Percentiles rank a stretch among this genome's conserved stretches.
Conservation (phyloP, 257 asterid genomes). For the Capsicum pubescens region DNA sequence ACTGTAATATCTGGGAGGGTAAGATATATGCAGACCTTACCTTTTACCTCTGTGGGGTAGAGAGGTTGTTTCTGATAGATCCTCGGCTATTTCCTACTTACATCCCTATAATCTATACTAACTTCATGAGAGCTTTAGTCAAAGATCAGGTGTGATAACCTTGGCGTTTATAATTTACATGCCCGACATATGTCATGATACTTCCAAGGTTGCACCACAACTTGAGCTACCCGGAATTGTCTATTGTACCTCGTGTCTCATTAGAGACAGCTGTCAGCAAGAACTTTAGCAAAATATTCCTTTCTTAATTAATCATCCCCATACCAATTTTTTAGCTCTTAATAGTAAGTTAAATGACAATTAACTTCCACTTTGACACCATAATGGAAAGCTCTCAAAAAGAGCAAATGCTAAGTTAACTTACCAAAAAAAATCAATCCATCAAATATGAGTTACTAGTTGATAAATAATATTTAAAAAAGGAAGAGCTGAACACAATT, state of each 20-base stretch:
- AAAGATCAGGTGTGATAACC: background rate
- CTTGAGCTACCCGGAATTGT: background rate
- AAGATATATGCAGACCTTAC: too few species aligned
- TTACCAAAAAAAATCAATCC: background rate
- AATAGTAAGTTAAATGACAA: background rate
- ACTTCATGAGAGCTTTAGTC: background rate
- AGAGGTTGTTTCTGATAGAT: too few species aligned
- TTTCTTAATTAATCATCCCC: background rate
- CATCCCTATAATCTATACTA: background rate
- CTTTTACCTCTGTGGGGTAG: too few species aligned
- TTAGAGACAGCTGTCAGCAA: background rate
- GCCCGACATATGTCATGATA: background rate
- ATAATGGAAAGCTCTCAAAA: background rate
- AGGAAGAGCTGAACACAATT: background rate
- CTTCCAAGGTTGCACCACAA: slow-evolving; percentile 9
- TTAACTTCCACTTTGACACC: background rate
- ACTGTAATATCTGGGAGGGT: too few species aligned
- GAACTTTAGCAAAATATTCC: background rate
- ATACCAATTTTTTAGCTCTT: background rate
- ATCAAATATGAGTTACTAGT: background rate
- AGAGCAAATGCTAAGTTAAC: background rate
- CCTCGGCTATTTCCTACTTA: background rate
- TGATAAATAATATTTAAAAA: background rate
- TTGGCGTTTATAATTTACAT: background rate
- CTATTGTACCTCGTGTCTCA: background rate